phyloP scores from a whole-genome alignment of 2,329 filamentous ascomycete genomes.

The Fusarium acutatum region DNA sequence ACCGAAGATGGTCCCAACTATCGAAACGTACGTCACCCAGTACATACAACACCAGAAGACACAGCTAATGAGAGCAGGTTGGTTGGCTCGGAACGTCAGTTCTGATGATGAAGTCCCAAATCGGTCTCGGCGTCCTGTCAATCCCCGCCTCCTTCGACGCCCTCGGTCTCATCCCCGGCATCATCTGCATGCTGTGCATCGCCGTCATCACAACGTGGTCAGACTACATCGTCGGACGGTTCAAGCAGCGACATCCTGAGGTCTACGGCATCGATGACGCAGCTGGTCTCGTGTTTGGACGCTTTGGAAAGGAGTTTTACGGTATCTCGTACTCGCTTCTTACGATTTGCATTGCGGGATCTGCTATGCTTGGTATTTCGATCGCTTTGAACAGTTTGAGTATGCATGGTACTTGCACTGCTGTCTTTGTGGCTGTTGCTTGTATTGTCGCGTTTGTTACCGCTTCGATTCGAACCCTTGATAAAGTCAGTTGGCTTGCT shows the following conservation, averaged over 20 bases:
- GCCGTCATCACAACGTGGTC: constrained; percentile 59
- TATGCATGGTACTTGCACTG: constrained; percentile 50
- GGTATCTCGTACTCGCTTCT: constrained; percentile 48
- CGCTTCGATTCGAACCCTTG: constrained; percentile 45
- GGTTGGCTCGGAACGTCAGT: constrained; percentile 56
- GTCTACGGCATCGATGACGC: constrained; percentile 65
- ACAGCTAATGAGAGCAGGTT: constrained; percentile 42
- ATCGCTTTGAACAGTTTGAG: constrained; percentile 53
- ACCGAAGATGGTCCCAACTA: constrained; percentile 44
- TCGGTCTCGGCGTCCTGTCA: constrained; percentile 57
- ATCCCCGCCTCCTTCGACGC: constrained; percentile 57
- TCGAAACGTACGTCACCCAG: constrained; percentile 37
- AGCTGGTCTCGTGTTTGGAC: constrained; percentile 58
- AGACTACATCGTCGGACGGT: constrained; percentile 57
- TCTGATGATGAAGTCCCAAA: constrained; percentile 59
- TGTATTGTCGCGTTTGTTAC: constrained; percentile 41
- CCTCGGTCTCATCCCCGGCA: constrained; percentile 58
- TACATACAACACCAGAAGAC: too few species aligned
- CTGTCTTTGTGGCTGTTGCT: constrained; percentile 51
- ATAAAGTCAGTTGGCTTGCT: constrained; percentile 45
- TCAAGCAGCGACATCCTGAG: constrained; percentile 60
- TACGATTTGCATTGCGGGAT: constrained; percentile 38
- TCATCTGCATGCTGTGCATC: constrained; percentile 53
- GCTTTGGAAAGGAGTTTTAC: constrained; percentile 54
- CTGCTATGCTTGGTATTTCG: constrained; percentile 44